phyloP scores from a whole-genome alignment of 331 rosid species.

The Prunus yedoensis region DNA sequence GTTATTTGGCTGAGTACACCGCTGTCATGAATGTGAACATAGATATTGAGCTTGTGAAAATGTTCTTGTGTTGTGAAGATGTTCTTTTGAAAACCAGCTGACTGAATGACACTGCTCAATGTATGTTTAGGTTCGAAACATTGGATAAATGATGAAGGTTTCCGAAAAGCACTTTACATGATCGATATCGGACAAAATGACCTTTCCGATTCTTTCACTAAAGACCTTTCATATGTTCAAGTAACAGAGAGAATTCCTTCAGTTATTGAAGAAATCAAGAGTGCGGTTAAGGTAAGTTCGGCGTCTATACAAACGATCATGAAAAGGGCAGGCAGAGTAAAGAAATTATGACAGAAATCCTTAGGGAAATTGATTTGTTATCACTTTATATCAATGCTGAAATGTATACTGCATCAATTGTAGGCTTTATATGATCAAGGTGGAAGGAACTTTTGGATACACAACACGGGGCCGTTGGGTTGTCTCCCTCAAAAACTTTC shows the following conservation, averaged over 20 bases:
- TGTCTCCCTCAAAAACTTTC: slow-evolving; percentile 85
- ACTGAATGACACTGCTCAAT: slow-evolving; percentile 13
- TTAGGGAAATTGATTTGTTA: not conserved
- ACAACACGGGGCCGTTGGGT: slow-evolving; percentile 91
- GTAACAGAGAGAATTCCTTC: slow-evolving; percentile 61
- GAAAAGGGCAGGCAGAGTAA: not conserved
- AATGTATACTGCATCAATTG: slow-evolving; percentile 2
- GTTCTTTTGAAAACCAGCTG: not conserved
- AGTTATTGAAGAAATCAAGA: slow-evolving; percentile 56
- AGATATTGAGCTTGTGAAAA: no score
- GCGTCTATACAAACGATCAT: not conserved
- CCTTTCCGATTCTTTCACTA: slow-evolving; percentile 70
- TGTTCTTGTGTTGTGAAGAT: no score
- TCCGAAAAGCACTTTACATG: slow-evolving; percentile 74
- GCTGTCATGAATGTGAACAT: not conserved
- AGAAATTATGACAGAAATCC: not conserved
- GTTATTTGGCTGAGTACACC: not conserved
- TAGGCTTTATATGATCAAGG: slow-evolving; percentile 69
- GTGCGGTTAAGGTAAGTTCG: slow-evolving; percentile 58
- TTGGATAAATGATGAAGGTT: slow-evolving; percentile 51
- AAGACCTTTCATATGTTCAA: slow-evolving; percentile 50
- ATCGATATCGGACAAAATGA: slow-evolving; percentile 97
- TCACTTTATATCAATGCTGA: not conserved
- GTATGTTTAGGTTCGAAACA: slow-evolving; percentile 43
- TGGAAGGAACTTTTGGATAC: slow-evolving; percentile 92